These are phyloP conservation scores for Symbiodinium pilosum DNA, from an alignment of 73 alveolate species.

Conservation along the genomic window DNA sequence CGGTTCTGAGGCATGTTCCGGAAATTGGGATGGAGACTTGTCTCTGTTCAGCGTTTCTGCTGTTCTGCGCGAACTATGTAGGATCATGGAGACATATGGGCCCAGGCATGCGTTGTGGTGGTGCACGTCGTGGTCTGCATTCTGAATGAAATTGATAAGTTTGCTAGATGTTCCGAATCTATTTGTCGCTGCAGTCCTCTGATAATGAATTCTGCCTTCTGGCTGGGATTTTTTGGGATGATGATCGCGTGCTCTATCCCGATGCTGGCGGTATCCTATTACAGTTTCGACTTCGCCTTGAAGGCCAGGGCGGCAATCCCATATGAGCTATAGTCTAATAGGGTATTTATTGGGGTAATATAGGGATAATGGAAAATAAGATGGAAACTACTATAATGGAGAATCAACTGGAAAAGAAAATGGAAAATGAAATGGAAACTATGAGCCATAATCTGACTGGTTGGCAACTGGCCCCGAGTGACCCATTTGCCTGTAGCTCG, in stretches of 20 bases:
- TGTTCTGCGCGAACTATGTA: no score
- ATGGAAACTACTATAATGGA: no score
- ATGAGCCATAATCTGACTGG: no score
- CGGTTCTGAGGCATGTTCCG: neutral
- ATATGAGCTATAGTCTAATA: no score
- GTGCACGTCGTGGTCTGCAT: neutral
- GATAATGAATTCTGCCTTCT: neutral
- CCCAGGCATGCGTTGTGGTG: neutral
- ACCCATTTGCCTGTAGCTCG: no score
- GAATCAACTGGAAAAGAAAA: no score
- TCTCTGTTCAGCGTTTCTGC: no score
- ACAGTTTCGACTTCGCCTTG: constrained; percentile 31
- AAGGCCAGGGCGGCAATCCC: constrained; percentile 3
- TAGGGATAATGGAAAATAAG: no score
- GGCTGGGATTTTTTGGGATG: neutral
- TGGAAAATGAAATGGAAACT: no score
- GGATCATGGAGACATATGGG: no score
- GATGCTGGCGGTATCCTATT: constrained; percentile 22
- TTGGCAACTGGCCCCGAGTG: no score
- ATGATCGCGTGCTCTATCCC: constrained; percentile 36
- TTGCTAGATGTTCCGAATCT: neutral
- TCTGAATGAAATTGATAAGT: constrained; percentile 55
- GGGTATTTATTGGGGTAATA: no score
- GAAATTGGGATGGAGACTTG: neutral
- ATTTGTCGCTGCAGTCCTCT: neutral